Base-by-base conservation (phyloP, 768 basidiomycete genomes). In the Clathrus columnatus region DNA sequence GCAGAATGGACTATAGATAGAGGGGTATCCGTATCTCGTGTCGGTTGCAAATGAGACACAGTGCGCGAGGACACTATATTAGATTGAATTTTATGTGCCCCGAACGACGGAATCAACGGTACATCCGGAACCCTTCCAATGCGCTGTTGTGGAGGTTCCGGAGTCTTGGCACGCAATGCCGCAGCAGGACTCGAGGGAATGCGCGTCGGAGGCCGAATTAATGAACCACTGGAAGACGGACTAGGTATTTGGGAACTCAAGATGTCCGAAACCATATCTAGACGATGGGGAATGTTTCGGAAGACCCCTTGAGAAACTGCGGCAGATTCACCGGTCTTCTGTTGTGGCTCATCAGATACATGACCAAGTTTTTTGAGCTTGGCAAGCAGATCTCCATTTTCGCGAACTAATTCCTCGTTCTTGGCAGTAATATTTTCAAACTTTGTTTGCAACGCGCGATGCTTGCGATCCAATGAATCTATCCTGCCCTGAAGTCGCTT, bases 401-500 rank as follows among this genome's bases (percentile, higher is more conserved):
- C 41, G 58, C 43, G 6, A 46, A 51, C 41, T 57, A 51, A 50
- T 59, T 50, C 50, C 64, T 62, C 49, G 61, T 53, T 32, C 73
- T 63, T 18, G 36, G 70, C 76, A 64, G 82, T 82, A 46, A 77
- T 71, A 2, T 75, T 76, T 1, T 76, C 69, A 32, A 89, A 67
- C 64, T 86, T 90, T 16, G 76, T 71, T 65, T 91, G 86, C 58
- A 89, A 67, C 51, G 75, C 80, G 60, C 85, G 83, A 42, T 85
- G 78, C 65, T 89, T 91, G 50, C 86, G 79, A 52, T 77, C 82
- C 26, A 91, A 71, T 8, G 77, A 72, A 54, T 90, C 88, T 36
- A 87, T 80, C 67, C 84, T 89, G 55, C 70, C 71, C 2, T 71
- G 71, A 23, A 91, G 73, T 61, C 85, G 88, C 73, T 88, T 90